phyloP scores from a whole-genome alignment of 345 rosid species.

The Salix suchowensis region DNA sequence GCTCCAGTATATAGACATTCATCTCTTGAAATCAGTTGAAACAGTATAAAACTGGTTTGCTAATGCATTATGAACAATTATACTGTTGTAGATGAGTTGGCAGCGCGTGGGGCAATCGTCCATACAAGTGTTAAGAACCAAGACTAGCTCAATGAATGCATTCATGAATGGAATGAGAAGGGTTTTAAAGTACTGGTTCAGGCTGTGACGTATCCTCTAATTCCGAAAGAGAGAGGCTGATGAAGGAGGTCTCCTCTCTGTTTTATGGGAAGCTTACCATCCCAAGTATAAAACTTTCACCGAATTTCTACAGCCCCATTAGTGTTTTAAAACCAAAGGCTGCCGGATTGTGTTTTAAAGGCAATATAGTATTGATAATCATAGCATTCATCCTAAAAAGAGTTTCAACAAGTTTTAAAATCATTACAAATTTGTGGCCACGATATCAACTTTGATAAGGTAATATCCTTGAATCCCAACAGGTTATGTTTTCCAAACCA shows the following conservation, averaged over 20 bases:
- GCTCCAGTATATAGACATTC: neutral
- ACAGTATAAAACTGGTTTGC: too few relatives aligned
- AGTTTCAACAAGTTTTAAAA: too few relatives aligned
- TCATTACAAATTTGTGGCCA: too few relatives aligned
- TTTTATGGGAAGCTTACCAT: neutral
- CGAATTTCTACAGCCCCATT: too few relatives aligned
- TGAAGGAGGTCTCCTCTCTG: neutral
- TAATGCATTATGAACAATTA: neutral
- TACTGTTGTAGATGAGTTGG: neutral
- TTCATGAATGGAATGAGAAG: neutral
- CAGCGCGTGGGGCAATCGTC: neutral
- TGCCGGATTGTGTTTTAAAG: too few relatives aligned
- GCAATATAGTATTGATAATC: too few relatives aligned
- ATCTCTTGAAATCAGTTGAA: too few relatives aligned
- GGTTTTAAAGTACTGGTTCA: neutral
- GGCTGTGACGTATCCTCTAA: neutral
- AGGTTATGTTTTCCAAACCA: too few relatives aligned
- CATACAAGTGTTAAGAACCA: neutral
- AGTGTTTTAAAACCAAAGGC: too few relatives aligned
- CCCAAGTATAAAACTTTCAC: neutral
- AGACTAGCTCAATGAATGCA: neutral
- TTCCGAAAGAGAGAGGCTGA: neutral
- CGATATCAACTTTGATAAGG: too few relatives aligned
- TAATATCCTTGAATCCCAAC: too few relatives aligned
- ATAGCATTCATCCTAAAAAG: too few relatives aligned